These are phyloP conservation scores for Trichomonascus vanleenenianus DNA, from an alignment of 805 yeast genomes.

Conservation along the genomic window DNA sequence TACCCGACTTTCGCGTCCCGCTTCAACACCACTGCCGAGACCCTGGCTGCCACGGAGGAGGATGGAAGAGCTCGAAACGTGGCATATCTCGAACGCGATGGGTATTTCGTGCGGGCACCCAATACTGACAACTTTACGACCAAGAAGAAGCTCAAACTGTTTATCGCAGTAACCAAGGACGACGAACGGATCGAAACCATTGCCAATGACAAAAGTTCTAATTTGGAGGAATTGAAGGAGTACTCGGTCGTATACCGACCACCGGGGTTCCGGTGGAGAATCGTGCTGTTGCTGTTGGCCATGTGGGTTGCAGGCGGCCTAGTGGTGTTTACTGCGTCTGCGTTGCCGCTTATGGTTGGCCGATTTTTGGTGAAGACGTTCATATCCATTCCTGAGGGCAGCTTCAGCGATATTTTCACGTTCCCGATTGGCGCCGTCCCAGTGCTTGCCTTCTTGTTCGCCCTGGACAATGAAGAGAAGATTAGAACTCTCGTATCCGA, in stretches of 20 bases:
- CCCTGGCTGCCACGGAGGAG: conserved; percentile 9
- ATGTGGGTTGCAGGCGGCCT: conserved; percentile 39
- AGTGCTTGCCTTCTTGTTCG: background rate
- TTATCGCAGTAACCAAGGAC: conserved; percentile 75
- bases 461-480: background rate
- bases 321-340: conserved; percentile 17
- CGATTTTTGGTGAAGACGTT: conserved; percentile 10
- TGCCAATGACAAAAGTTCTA: conserved; percentile 31
- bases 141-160: conserved; percentile 48
- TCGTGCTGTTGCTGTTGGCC: conserved; percentile 39
- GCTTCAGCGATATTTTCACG: conserved; percentile 18
- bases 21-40: too few relatives aligned
- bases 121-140: conserved; percentile 69
- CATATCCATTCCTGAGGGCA: conserved; percentile 4
- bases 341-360: conserved; percentile 26
- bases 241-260: conserved; percentile 84
- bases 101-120: conserved; percentile 80
- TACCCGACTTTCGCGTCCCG: too few relatives aligned
- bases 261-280: conserved; percentile 58
- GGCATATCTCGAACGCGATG: conserved; percentile 72
- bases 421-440: conserved; percentile 18
- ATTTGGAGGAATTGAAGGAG: conserved; percentile 29
- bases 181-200: conserved; percentile 47
- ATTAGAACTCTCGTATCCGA: background rate
- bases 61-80: conserved; percentile 39